These are phyloP conservation scores for Curvularia spicifera DNA, from an alignment of 2,329 filamentous ascomycete species.

Conservation along the genomic window DNA sequence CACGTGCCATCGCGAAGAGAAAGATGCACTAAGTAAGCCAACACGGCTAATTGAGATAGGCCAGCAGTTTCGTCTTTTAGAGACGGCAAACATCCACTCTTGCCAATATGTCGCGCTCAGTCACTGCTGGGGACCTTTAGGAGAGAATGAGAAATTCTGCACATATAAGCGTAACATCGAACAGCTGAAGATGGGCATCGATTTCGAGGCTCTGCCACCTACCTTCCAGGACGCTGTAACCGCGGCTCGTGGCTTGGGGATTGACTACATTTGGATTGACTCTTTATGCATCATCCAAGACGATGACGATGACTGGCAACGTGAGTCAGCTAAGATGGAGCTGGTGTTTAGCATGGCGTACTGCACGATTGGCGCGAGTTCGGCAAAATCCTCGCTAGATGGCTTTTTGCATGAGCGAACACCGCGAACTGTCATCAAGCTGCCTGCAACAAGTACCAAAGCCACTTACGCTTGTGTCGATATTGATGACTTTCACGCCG, in stretches of 20 bases:
- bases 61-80: not conserved
- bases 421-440: not conserved
- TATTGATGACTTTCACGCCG: slow-evolving; percentile 22
- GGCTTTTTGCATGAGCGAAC: slow-evolving; percentile 19
- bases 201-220: slow-evolving; percentile 17
- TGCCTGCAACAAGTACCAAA: not conserved
- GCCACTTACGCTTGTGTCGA: not conserved
- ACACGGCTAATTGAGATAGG: not conserved
- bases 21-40: not conserved
- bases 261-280: too few relatives aligned
- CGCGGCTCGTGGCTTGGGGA: not conserved
- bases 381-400: slow-evolving; percentile 17
- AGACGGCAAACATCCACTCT: not conserved
- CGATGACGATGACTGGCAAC: not conserved
- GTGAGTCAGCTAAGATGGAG: slow-evolving; percentile 4
- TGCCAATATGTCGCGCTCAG: slow-evolving; percentile 8
- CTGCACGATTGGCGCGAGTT: slow-evolving; percentile 7
- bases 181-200: slow-evolving; percentile 11
- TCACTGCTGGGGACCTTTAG: slow-evolving; percentile 25
- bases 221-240: slow-evolving; percentile 2
- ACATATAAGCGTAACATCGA: slow-evolving; percentile 21
- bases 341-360: slow-evolving; percentile 1
- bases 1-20: not conserved
- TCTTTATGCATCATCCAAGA: too few relatives aligned
- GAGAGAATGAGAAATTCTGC: slow-evolving; percentile 19